Base-by-base conservation (phyloP, 257 asterid species). In the Henckelia pumila region DNA sequence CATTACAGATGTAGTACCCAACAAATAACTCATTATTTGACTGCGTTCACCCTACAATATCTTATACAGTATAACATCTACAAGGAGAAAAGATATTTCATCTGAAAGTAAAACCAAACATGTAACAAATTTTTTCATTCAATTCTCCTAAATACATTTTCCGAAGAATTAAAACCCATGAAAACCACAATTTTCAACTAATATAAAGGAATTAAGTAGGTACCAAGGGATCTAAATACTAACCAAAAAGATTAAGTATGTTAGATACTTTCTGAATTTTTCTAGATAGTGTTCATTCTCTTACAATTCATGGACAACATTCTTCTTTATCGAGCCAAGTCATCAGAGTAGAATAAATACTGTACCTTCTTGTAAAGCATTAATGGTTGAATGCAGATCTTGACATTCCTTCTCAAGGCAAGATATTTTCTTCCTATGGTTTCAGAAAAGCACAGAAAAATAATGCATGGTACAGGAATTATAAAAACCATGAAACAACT, bases 301-400 rank as follows among this genome's bases (percentile, higher is more conserved):
- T 56, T 77, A 60, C 55, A 19, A 20, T 37, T 60, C 55, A 19
- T 50, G 30, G 47, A 50, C 40, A 13, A 56, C 25, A 52, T 8
- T 64, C 53, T 32, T 56, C 32, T 65, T 57, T 32, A 52, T 6
- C 28, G 24, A 53, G 61, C 25, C 2, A 21, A 61, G 25, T 40
- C 28, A 4, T 33, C 57, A 26, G 32, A 61, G 69, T 28, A 55
- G 47, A 68, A 7, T 24, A 64, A 26, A 44, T 30, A 33, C 4
- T 55, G 20, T 73, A 91, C 99, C 99, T 88, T 94, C 97, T 84
- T 84, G 90, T 75, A 94, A 81, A 74, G 97, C 97, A 78, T 83
- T 80, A 66, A 94, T 79, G 23, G 97, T 94, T 64, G 96, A 86
- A 61, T 75, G 90, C 78, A 91, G 84, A 85, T 91, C 96, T 84